A percentile compares a stretch with the other conserved stretches of the same genome.
These are phyloP conservation scores for Trifolium fragiferum DNA, from an alignment of 306 rosid species.

Conservation along the genomic window DNA sequence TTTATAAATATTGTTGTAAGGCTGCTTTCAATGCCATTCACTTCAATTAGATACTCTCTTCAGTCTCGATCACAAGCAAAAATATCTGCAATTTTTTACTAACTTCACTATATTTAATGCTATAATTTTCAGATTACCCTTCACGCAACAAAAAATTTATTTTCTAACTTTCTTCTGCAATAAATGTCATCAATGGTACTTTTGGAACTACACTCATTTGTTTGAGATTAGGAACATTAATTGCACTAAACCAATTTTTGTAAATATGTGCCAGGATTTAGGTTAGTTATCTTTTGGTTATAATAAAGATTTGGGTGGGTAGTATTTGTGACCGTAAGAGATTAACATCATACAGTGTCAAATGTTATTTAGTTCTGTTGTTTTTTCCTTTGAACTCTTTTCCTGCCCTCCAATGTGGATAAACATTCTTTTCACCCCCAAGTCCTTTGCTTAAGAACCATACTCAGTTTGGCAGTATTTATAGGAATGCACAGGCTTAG, in stretches of 20 bases:
- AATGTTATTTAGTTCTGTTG: no score
- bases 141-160: not conserved
- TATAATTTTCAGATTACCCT: not conserved
- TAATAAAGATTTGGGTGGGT: no score
- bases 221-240: not conserved
- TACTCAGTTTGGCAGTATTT: not conserved
- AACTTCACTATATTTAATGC: not conserved
- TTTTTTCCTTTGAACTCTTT: no score
- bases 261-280: not conserved
- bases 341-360: no score
- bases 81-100: not conserved
- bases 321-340: no score
- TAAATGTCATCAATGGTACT: not conserved
- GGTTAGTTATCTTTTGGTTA: not conserved
- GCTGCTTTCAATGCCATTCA: constrained; percentile 15
- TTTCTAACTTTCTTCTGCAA: not conserved
- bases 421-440: constrained; percentile 2
- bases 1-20: not conserved
- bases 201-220: not conserved
- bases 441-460: not conserved
- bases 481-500: not conserved
- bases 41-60: not conserved
- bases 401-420: no score
- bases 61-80: not conserved
- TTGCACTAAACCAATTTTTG: not conserved